Base-by-base conservation (phyloP, 805 yeast genomes). In the Cyberlindnera subsufficiens region DNA sequence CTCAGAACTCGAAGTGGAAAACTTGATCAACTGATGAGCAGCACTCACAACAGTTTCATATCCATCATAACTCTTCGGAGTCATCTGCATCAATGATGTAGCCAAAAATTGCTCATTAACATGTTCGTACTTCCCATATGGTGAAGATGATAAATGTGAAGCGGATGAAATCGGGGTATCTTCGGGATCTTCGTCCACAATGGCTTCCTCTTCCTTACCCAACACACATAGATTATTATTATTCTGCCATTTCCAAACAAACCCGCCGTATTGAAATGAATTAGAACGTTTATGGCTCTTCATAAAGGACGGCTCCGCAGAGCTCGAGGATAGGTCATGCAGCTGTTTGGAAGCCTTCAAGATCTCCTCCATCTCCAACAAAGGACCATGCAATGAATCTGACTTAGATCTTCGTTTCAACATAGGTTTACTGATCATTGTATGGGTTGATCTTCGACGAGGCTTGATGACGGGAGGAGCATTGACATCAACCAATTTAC, bases 301-400 rank as follows among this genome's bases (percentile, higher is more conserved):
- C 27, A 22, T 22, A 22, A 22, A 9, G 11, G 27, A 22, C 6
- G 3, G 27, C 27, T 22, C 27, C 27, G 27, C 10, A 22, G 27
- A 22, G 11, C 27, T 22, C 11, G 27, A 37, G 9, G 60, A 53
- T 20, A 57, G 34, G 17, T 55, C 56, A 41, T 57, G 61, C 5
- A 57, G 38, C 29, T 55, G 59, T 42, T 53, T 55, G 1, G 61
- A 57, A 16, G 61, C 61, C 25, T 50, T 55, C n/a, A 57, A 41
- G 1, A 57, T 38, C 37, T 57, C 59, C 34, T 55, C 55, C 50
- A 57, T 42, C 38, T 57, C 61, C 30, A 50, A 13, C 3, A 54
- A 35, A 13, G 56, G 55, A 2, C 40, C 40, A 6, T 32, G 20
- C 2, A 42, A 11, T 9, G 53, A 50, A 25, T 55, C 58, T 3